Evolutionary conservation across 352 stramenopile genomes (phyloP).

Genomic region (Paralagenidium karlingii): DNA sequence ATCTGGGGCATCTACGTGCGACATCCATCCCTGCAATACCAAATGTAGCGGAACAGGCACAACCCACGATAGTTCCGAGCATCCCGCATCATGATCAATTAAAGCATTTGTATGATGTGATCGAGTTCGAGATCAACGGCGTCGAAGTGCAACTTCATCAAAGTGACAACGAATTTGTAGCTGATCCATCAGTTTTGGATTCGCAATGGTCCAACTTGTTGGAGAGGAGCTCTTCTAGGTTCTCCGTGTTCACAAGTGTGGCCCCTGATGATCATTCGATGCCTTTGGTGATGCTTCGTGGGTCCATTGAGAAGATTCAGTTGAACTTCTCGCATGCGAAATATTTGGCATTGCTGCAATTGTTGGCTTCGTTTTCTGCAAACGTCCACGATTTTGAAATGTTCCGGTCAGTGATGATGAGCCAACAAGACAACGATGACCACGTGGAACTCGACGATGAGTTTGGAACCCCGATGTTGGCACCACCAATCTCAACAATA

Average conservation of each 20-base stretch:
- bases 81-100: no score
- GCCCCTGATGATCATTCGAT: constrained; percentile 65
- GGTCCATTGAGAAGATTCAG: constrained; percentile 49
- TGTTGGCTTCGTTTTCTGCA: constrained; percentile 56
- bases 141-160: constrained; percentile 46
- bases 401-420: no score
- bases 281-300: constrained; percentile 62
- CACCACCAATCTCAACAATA: no score
- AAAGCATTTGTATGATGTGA: constrained; percentile 62
- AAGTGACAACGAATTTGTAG: no score
- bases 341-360: constrained; percentile 38
- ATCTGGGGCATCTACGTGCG: constrained; percentile 59
- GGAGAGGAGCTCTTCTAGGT: constrained; percentile 59
- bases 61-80: no score
- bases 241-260: constrained; percentile 68
- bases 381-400: constrained; percentile 40
- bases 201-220: constrained; percentile 36
- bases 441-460: no score
- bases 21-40: constrained; percentile 29
- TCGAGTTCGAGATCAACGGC: constrained; percentile 63
- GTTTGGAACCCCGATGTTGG: no score
- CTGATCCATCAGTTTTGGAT: no score
- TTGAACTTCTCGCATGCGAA: constrained; percentile 54
- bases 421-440: no score
- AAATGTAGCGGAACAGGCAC: constrained; percentile 1